These are phyloP conservation scores for Fusarium sp. DNA, from an alignment of 2,329 filamentous ascomycete species.

Conservation along the genomic window DNA sequence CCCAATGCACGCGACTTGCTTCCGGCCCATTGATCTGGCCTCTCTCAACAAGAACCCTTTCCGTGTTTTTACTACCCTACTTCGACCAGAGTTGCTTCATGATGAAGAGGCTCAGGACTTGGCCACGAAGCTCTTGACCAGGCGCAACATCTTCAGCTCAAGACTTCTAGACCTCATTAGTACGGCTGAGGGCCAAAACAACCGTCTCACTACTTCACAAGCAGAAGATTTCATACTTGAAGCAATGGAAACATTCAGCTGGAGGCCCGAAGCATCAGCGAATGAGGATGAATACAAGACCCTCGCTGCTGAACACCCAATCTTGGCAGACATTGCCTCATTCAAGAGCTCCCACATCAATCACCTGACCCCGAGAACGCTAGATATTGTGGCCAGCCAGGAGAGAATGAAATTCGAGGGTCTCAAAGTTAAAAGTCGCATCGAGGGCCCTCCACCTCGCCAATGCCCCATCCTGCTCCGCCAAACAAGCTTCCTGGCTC, in stretches of 20 bases:
- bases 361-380: conserved; percentile 63
- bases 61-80: conserved; percentile 52
- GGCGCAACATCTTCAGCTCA: conserved; percentile 56
- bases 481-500: conserved; percentile 65
- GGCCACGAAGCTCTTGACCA: conserved; percentile 49
- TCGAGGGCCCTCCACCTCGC: conserved; percentile 63
- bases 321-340: conserved; percentile 61
- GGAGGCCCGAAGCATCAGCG: conserved; percentile 57
- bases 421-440: conserved; percentile 59
- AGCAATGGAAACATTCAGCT: conserved; percentile 60
- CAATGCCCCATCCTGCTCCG: conserved; percentile 60
- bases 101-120: conserved; percentile 46
- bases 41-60: conserved; percentile 53
- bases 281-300: conserved; percentile 55
- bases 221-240: conserved; percentile 55
- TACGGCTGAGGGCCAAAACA: conserved; percentile 46
- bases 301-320: conserved; percentile 58
- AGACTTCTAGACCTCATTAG: conserved; percentile 53
- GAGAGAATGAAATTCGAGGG: conserved; percentile 54
- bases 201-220: conserved; percentile 45
- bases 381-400: conserved; percentile 61
- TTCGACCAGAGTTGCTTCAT: conserved; percentile 56
- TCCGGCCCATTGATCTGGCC: conserved; percentile 54
- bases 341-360: conserved; percentile 62
- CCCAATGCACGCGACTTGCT: conserved; percentile 65